Evolutionary conservation across 164 flowering plant genomes (phyloP), one percentile per base, ranked within the genome.

Genomic region (Amborella trichopoda): DNA sequence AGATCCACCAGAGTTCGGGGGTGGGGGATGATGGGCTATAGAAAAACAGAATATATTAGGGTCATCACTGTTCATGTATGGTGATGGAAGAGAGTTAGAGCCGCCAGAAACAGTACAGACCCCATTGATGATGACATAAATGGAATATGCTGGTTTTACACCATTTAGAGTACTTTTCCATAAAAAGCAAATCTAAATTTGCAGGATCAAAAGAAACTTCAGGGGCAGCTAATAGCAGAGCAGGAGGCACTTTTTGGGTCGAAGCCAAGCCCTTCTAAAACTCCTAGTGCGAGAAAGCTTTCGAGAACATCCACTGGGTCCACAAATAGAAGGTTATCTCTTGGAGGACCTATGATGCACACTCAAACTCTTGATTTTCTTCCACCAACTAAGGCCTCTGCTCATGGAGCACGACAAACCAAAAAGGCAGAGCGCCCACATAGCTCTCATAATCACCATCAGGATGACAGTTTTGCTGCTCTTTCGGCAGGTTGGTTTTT

Each of bases 161-260:
- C n/a, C n/a, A n/a, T n/a, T n/a, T n/a, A n/a, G n/a, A n/a, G n/a
- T 37, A 37, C 8, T 22, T 33, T n/a, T n/a, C n/a, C n/a, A 38
- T 6, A 38, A 2, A 11, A 38, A 38, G n/a, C 20, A 16, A 38
- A 16, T 11, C 16, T 10, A 16, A 1, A 6, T n/a, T n/a, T 38
- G 41, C 65, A 90, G 98, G 99, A 91, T 48, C 96, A 87, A 59
- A 91, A 87, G 70, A 77, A 59, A 60, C 77, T 81, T 41, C 76
- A 81, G 53, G 95, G 74, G 43, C 91, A 82, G 64, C 55, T 76
- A 19, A 70, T 82, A 27, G 73, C 85, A 38, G 80, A 82, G 56
- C 85, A 85, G 63, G 95, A 85, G 52, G 80, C 67, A 20, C 68
- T 77, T 30, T 80, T 70, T 58, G 95, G 95, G 13, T 89, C 97